These are phyloP conservation scores for Candida silvatica DNA, from an alignment of 805 yeast genomes.

Conservation along the genomic window DNA sequence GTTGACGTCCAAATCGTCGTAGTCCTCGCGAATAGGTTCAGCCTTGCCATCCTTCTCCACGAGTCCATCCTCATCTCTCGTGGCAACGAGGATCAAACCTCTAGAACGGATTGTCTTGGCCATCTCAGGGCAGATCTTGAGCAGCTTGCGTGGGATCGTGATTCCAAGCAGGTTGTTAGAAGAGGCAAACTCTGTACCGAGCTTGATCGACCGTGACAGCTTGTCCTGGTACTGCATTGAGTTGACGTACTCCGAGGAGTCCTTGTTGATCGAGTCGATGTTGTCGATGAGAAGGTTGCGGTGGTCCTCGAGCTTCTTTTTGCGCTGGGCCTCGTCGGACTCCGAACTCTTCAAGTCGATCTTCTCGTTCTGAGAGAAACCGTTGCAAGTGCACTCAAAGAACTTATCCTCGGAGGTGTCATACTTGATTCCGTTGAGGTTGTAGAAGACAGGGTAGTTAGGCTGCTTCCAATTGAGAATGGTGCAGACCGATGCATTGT, in stretches of 20 bases:
- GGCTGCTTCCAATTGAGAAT: constrained; percentile 98
- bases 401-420: constrained; percentile 21
- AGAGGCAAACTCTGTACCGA: constrained; percentile 74
- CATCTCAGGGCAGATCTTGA: constrained; percentile 67
- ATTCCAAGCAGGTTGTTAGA: constrained; percentile 81
- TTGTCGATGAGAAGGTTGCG: constrained; percentile 22
- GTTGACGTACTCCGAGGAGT: constrained; percentile 24
- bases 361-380: constrained; percentile 16
- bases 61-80: constrained; percentile 13
- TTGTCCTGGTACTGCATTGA: constrained; percentile 28
- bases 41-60: background rate
- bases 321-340: background rate
- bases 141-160: constrained; percentile 62
- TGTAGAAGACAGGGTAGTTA: constrained; percentile 87
- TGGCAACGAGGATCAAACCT: constrained; percentile 74
- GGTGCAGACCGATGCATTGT: constrained; percentile 86
- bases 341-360: constrained; percentile 4
- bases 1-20: constrained; percentile 38
- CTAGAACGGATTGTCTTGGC: constrained; percentile 67
- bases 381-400: constrained; percentile 32
- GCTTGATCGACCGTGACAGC: constrained; percentile 64
- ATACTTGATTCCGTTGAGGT: constrained; percentile 58
- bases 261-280: constrained; percentile 27
- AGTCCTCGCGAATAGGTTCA: constrained; percentile 11
- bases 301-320: background rate